phyloP scores from a whole-genome alignment of 1,139 yeast genomes.

The Saccharomyces hybrid region DNA sequence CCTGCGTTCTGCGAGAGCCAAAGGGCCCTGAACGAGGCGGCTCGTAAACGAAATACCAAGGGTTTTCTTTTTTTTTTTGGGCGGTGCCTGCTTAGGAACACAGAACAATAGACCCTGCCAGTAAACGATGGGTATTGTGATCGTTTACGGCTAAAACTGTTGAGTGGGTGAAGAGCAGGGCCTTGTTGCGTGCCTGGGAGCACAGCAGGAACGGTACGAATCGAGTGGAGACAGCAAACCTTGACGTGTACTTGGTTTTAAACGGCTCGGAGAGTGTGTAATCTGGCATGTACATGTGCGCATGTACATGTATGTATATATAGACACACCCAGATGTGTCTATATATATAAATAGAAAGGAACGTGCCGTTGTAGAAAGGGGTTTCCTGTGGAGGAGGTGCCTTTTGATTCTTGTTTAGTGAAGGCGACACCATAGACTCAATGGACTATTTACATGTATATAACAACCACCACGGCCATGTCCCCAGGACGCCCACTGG shows the following conservation, averaged over 20 bases:
- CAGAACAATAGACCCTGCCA: not conserved
- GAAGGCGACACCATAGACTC: not conserved
- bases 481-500: not conserved
- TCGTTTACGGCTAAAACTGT: not conserved
- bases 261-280: not conserved
- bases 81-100: not conserved
- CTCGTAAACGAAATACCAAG: not conserved
- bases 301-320: not conserved
- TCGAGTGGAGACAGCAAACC: not conserved
- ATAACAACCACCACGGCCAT: not conserved
- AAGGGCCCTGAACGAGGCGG: constrained; percentile 1
- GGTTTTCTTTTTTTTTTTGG: not conserved
- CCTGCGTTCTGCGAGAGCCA: not conserved
- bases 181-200: not conserved
- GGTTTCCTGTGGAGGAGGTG: not conserved
- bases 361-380: not conserved
- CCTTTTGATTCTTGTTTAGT: not conserved
- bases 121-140: not conserved
- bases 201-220: not conserved
- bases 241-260: not conserved
- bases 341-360: not conserved
- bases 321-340: not conserved
- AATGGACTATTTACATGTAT: not conserved
- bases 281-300: not conserved
- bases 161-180: not conserved